A percentile compares a stretch with the other conserved stretches of the same genome.
Conservation (phyloP, 2,329 filamentous ascomycete species). For the Epichloe sylvatica region DNA sequence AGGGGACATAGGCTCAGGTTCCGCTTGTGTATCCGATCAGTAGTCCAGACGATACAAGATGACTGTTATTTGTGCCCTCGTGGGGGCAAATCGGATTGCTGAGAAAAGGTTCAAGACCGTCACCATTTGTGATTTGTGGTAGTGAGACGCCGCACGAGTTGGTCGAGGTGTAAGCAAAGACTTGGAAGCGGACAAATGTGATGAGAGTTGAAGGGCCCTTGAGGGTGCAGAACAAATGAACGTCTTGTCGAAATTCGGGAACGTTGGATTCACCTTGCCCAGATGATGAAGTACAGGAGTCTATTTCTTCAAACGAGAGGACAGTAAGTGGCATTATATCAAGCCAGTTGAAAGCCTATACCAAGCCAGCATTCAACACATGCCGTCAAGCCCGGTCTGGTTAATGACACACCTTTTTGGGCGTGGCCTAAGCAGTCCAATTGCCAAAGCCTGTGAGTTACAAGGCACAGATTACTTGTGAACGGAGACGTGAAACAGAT, state of each 20-base stretch:
- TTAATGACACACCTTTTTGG: neutral
- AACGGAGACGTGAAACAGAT: constrained; percentile 1
- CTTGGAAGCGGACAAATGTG: neutral
- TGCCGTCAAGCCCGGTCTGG: neutral
- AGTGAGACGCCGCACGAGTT: neutral
- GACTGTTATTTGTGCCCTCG: neutral
- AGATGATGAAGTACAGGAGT: neutral
- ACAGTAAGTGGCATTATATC: neutral
- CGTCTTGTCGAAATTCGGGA: neutral
- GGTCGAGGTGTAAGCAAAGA: neutral
- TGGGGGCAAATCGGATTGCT: neutral
- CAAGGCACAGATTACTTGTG: neutral
- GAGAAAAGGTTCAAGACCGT: neutral
- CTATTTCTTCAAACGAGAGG: neutral
- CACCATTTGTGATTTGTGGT: neutral
- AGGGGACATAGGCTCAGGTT: neutral
- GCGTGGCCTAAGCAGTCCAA: neutral
- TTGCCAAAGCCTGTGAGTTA: neutral
- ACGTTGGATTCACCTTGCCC: neutral
- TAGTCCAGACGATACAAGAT: neutral
- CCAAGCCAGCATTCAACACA: neutral
- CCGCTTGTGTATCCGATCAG: neutral
- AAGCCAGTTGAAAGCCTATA: neutral
- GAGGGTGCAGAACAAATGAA: neutral
- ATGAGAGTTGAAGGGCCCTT: neutral